Conservation (phyloP, 495 filamentous ascomycete species). For the Xylaria telfairii region DNA sequence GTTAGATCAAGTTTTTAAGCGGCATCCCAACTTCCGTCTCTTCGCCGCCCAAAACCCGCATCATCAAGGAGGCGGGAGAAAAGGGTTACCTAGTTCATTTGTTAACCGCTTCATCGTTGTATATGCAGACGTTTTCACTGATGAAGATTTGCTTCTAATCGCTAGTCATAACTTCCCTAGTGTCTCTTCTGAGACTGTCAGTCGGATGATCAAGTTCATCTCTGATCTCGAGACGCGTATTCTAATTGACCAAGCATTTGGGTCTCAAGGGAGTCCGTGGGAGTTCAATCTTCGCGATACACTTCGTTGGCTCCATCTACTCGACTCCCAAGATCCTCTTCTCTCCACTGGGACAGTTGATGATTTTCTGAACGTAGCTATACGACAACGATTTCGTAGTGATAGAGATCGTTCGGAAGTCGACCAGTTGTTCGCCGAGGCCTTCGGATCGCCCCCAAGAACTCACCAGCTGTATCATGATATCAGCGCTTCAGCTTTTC, state of each 20-base stretch:
- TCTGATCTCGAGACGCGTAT: slow-evolving; percentile 74
- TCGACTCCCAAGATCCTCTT: slow-evolving; percentile 62
- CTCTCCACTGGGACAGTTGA: slow-evolving; percentile 58
- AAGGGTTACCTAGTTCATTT: slow-evolving; percentile 93
- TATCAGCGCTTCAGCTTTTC: slow-evolving; percentile 56
- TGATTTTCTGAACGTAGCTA: slow-evolving; percentile 81
- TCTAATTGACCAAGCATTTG: slow-evolving; percentile 68
- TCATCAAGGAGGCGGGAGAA: slow-evolving; percentile 93
- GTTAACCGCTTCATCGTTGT: slow-evolving; percentile 98
- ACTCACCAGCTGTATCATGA: slow-evolving; percentile 70
- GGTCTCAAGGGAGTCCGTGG: slow-evolving; percentile 87
- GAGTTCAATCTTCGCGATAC: slow-evolving; percentile 97
- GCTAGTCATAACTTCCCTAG: slow-evolving; percentile 76
- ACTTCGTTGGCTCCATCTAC: slow-evolving; percentile 83
- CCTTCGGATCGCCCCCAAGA: slow-evolving; percentile 46
- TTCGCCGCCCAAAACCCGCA: slow-evolving; percentile 99
- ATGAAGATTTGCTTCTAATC: slow-evolving; percentile 81
- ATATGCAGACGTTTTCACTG: slow-evolving; percentile 85
- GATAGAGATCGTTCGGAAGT: slow-evolving; percentile 68
- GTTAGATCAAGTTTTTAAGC: slow-evolving; percentile 87
- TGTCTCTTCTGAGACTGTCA: slow-evolving; percentile 60
- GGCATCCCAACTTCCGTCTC: slow-evolving; percentile 85
- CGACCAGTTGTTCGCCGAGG: slow-evolving; percentile 62
- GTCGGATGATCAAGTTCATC: slow-evolving; percentile 79
- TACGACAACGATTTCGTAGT: slow-evolving; percentile 86